A percentile compares a stretch with the other conserved stretches of the same genome.
These are phyloP conservation scores for Fusarium lateritium DNA, from an alignment of 2,329 filamentous ascomycete species.

Conservation along the genomic window DNA sequence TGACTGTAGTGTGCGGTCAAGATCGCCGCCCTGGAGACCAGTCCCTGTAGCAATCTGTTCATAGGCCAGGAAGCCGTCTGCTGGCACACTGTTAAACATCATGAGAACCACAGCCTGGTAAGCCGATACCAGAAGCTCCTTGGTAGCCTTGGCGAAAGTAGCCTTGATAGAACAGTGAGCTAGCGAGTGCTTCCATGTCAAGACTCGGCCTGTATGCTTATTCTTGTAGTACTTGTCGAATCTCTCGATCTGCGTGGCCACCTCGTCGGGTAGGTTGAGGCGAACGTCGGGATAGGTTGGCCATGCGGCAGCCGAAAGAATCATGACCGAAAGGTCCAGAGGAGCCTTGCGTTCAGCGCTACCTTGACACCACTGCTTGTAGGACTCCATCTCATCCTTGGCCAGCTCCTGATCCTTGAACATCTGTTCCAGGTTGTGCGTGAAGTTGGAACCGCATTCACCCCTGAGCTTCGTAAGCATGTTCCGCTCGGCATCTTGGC, in stretches of 20 bases:
- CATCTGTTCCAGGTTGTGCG: slow-evolving; percentile 98
- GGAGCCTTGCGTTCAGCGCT: slow-evolving; percentile 63
- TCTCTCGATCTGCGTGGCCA: slow-evolving; percentile 81
- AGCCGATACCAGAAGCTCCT: slow-evolving; percentile 91
- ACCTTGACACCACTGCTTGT: slow-evolving; percentile 77
- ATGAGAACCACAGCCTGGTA: slow-evolving; percentile 94
- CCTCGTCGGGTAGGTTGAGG: slow-evolving; percentile 81
- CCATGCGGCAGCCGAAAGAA: slow-evolving; percentile 94
- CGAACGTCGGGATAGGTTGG: slow-evolving; percentile 85
- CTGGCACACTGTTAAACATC: slow-evolving; percentile 82
- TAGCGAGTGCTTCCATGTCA: slow-evolving; percentile 95
- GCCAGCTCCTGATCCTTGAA: slow-evolving; percentile 98
- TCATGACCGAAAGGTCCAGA: slow-evolving; percentile 82
- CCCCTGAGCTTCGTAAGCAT: slow-evolving; percentile 94
- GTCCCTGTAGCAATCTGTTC: slow-evolving; percentile 81
- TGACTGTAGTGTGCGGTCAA: slow-evolving; percentile 93
- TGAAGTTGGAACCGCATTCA: slow-evolving; percentile 95
- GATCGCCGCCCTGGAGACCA: slow-evolving; percentile 81
- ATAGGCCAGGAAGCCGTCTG: slow-evolving; percentile 78
- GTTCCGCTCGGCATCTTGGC: slow-evolving; percentile 93
- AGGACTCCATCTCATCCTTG: slow-evolving; percentile 92
- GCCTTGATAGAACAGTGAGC: slow-evolving; percentile 91
- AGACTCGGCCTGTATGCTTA: slow-evolving; percentile 89
- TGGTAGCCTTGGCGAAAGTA: slow-evolving; percentile 82
- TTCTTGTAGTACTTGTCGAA: slow-evolving; percentile 90